Evolutionary conservation across 1,284 basidiomycete genomes (phyloP).

Genomic region (Athelia psychrophila): DNA sequence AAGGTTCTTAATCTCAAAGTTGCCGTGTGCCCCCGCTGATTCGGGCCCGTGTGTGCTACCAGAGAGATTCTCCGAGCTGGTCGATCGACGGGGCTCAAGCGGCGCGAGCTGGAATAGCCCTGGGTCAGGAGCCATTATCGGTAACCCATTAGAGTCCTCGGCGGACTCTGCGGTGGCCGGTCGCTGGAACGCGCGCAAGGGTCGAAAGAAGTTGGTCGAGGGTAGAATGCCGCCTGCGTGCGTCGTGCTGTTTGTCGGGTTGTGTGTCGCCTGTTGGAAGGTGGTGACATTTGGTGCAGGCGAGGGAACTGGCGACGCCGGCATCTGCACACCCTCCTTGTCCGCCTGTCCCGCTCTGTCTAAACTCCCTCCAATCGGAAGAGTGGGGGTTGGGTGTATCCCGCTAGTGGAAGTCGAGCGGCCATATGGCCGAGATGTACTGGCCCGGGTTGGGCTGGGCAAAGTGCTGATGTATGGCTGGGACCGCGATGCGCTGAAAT

Average conservation of each 20-base stretch:
- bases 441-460: not conserved
- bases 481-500: not conserved
- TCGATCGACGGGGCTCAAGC: not conserved
- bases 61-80: not conserved
- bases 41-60: not conserved
- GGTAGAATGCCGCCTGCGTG: conserved; percentile 1
- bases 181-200: not conserved
- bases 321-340: not conserved
- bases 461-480: not conserved
- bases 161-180: not conserved
- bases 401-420: not conserved
- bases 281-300: not conserved
- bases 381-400: not conserved
- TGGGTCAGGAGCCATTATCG: not conserved
- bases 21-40: not conserved
- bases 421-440: not conserved
- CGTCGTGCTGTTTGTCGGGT: not conserved
- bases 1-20: not conserved
- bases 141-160: not conserved
- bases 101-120: not conserved
- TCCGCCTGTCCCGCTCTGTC: not conserved
- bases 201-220: not conserved
- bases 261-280: conserved; percentile 1
- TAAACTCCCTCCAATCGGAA: not conserved
- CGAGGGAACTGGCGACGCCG: not conserved